Base-by-base conservation (phyloP, 495 filamentous ascomycete species). In the Podospora sp. region DNA sequence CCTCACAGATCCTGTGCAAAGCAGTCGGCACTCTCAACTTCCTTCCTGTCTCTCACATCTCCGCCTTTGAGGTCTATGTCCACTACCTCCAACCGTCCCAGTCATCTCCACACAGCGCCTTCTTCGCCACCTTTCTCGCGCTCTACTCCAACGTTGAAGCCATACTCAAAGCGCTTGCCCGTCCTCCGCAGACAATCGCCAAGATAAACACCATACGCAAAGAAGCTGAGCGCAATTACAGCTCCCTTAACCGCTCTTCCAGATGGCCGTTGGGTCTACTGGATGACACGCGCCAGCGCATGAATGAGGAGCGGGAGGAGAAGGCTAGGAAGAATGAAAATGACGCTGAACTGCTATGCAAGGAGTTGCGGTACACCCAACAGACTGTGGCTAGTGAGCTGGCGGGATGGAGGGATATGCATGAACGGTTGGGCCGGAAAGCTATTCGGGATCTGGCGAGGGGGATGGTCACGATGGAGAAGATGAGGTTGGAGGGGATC, bases 371-470 rank as follows among this genome's bases (percentile, higher is more conserved):
- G 36, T 97, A 96, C 75, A 97, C 93, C 60, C 94, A 97, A 78
- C 91, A 94, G 76, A 92, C 94, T 11, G 94, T 97, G 6, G 94
- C 96, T 14, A 83, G 87, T 8, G 96, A 99, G 76, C 75, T 99
- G 66, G 94, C 95, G 0, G 94, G 92, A 1, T 98, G 94, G 91
- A 92, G 96, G 71, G 92, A 95, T 16, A 87, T 92, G 82, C 88
- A 93, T 60, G 92, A 90, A 69, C 87, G 86, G 69, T 85, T 92
- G 78, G 93, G 90, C 2, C 81, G 87, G 27, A 87, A 85, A 68
- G 90, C 91, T 3, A 87, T 97, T 46, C 85, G 83, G 67, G 85
- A 90, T 18, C 87, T 96, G 71, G 94, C 90, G 40, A 87, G 83
- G 77, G 87, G 88, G 62, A 92, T 92, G 82, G 78, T 98, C 36